Conservation (phyloP, 1,284 basidiomycete species). For the Tilletia indica region DNA sequence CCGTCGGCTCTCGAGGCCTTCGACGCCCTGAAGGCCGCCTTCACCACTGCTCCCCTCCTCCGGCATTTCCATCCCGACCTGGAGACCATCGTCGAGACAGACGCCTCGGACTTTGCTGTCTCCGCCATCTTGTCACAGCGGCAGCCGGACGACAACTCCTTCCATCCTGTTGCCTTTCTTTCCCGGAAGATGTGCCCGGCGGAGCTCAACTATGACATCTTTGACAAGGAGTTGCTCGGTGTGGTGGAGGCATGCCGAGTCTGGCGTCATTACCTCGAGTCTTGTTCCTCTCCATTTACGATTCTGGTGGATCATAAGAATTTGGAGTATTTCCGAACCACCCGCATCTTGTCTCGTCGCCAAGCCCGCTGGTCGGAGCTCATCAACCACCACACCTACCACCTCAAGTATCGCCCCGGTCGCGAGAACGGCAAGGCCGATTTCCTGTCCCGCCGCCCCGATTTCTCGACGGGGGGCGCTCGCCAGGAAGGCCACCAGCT, state of each 20-base stretch:
- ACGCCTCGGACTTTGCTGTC: constrained; percentile 35
- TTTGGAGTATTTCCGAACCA: constrained; percentile 23
- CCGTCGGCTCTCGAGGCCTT: constrained; percentile 52
- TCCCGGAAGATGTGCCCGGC: constrained; percentile 29
- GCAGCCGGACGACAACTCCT: background rate
- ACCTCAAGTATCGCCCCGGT: constrained; percentile 10
- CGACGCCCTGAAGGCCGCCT: constrained; percentile 55
- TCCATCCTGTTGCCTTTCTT: constrained; percentile 14
- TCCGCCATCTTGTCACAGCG: background rate
- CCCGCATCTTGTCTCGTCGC: background rate
- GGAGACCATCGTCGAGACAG: constrained; percentile 48
- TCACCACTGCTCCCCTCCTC: constrained; percentile 55
- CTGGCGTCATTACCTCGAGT: constrained; percentile 23
- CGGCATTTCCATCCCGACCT: constrained; percentile 54
- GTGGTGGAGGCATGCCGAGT: constrained; percentile 5
- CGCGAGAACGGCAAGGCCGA: background rate
- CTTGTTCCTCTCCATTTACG: background rate
- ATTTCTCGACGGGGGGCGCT: background rate
- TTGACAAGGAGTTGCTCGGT: constrained; percentile 26
- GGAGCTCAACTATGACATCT: too few relatives aligned
- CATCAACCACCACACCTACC: background rate
- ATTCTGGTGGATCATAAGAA: constrained; percentile 22
- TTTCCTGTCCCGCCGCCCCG: constrained; percentile 12
- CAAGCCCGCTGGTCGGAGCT: constrained; percentile 4
- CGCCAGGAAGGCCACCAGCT: background rate